Evolutionary conservation across 1,284 basidiomycete genomes (phyloP).

Genomic region (Cutaneotrichosporon spelunceum): DNA sequence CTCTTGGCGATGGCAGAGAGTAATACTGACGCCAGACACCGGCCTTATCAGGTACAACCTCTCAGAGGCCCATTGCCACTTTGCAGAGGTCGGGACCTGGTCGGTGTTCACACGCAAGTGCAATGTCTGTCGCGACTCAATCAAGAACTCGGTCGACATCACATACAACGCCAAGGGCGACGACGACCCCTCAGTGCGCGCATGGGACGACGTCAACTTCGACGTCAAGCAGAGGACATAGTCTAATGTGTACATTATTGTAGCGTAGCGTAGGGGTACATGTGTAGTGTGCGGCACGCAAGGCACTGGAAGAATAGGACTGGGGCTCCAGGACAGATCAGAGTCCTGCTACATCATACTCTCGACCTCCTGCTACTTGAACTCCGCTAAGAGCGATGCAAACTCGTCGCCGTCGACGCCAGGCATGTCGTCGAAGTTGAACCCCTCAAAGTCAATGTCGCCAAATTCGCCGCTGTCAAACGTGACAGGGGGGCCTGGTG

Average conservation of each 20-base stretch:
- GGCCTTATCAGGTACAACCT: constrained; percentile 55
- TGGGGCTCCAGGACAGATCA: background rate
- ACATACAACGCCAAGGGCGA: constrained; percentile 39
- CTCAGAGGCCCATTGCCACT: constrained; percentile 51
- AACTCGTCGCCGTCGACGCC: constrained; percentile 38
- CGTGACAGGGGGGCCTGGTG: background rate
- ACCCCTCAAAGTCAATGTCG: constrained; percentile 39
- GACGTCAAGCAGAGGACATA: constrained; percentile 8
- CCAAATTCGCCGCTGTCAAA: constrained; percentile 18
- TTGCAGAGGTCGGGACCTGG: constrained; percentile 50
- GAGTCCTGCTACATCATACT: too few species aligned
- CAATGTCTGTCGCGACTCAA: constrained; percentile 34
- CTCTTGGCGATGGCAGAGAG: too few species aligned
- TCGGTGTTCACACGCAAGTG: constrained; percentile 43
- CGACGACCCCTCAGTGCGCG: constrained; percentile 34
- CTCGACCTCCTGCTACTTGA: too few species aligned
- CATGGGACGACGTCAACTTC: constrained; percentile 42
- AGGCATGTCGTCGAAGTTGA: constrained; percentile 39
- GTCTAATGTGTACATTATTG: constrained; percentile 11
- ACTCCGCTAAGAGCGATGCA: constrained; percentile 36
- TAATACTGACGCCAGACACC: constrained; percentile 42
- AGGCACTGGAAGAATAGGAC: background rate
- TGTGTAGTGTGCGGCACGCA: background rate
- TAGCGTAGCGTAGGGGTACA: constrained; percentile 9
- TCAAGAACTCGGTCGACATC: constrained; percentile 26